Percentiles rank a stretch among this genome's conserved stretches.
phyloP scores from a whole-genome alignment of 495 filamentous ascomycete genomes.

The Xylaria palmicola region DNA sequence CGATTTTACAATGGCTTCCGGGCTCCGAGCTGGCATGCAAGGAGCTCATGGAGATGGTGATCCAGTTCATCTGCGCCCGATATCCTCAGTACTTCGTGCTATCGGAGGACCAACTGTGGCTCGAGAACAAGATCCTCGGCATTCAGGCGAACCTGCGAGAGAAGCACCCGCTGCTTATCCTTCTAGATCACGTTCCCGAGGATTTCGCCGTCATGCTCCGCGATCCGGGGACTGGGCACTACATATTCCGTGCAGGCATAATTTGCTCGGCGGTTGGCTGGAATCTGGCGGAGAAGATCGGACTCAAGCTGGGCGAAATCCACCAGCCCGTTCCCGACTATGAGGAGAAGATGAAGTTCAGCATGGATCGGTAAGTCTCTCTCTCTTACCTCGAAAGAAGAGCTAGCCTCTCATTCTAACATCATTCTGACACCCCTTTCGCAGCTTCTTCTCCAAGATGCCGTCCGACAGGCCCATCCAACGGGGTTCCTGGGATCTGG shows the following conservation, averaged over 20 bases:
- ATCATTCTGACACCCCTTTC: constrained; percentile 17
- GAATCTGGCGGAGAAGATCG: constrained; percentile 76
- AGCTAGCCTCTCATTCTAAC: not conserved
- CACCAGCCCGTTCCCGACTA: constrained; percentile 82
- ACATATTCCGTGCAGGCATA: constrained; percentile 74
- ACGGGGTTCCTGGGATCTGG: constrained; percentile 84
- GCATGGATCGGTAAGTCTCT: constrained; percentile 69
- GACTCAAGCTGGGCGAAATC: constrained; percentile 69
- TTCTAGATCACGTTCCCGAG: constrained; percentile 83
- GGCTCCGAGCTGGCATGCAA: constrained; percentile 81
- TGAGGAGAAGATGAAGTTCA: constrained; percentile 86
- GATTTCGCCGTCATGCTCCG: constrained; percentile 83
- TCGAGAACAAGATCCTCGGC: constrained; percentile 71
- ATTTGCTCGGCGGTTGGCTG: constrained; percentile 82
- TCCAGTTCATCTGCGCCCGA: constrained; percentile 75
- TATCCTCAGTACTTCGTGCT: constrained; percentile 81
- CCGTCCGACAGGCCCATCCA: constrained; percentile 76
- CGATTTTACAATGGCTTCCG: constrained; percentile 68
- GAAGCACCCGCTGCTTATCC: constrained; percentile 65
- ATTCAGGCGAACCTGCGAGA: constrained; percentile 61
- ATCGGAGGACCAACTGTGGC: constrained; percentile 53
- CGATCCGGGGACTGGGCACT: constrained; percentile 67
- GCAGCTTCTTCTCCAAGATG: constrained; percentile 74
- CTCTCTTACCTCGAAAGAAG: not conserved
- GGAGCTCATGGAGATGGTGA: constrained; percentile 85